Evolutionary conservation across 2,329 filamentous ascomycete species (phyloP), one percentile per base, ranked within the genome.

Genomic region (Penicillium sp.): DNA sequence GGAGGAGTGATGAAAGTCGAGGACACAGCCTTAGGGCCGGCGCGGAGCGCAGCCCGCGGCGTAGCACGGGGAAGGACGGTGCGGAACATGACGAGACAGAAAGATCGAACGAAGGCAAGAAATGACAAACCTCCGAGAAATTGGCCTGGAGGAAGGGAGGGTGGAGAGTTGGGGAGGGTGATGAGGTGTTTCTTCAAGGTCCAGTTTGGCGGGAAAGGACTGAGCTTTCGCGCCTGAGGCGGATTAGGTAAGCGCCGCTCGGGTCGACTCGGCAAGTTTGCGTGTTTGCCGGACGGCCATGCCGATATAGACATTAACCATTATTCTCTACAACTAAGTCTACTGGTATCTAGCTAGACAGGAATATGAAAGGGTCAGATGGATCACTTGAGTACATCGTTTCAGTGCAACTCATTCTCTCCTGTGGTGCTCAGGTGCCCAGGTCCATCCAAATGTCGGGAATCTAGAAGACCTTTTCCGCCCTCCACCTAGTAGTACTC

Each of bases 31-130:
- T 70, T 69, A 53, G 73, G 68, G 59, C 67, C 67, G 64, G 70
- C 66, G 67, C 73, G 71, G 64, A 74, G 65, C 63, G 67, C 64
- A 64, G 73, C 67, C 74, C 79, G 77, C 64, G 77, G 76, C 49
- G 77, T 63, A 62, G 77, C 72, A 68, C 79, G 79, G 66, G 80
- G 80, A 64, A 81, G 68, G 52, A 81, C 70, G 61, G 75, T 74
- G 63, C 79, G 79, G 72, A 82, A 81, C 81, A 83, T 83, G 67
- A 63, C 74, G 66, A 61, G 21, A 24, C 37, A 42, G 37, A 24
- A 5, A 60, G 60, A 67, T 54, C 61, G 52, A 53, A 45, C 54
- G 54, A 50, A 58, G 63, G 54, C 65, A 62, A 66, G 66, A 66
- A 53, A 63, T 60, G 60, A 60, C 57, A 68, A 60, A 59, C 67